Conservation (phyloP, 805 yeast species). For the Schizosaccharomyces osmophilus region DNA sequence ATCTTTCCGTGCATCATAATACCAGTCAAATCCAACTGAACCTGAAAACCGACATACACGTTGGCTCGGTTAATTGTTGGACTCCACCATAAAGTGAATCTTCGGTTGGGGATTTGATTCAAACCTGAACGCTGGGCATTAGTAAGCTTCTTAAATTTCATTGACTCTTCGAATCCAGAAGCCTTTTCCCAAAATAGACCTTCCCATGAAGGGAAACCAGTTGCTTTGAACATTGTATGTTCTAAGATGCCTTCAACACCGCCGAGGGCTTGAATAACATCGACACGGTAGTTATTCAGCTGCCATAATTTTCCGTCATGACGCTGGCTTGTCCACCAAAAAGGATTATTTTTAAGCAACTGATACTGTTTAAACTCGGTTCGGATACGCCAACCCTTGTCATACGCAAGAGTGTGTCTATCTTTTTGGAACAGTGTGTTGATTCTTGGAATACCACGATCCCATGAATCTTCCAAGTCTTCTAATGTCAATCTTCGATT, state of each 20-base stretch:
- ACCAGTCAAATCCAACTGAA: constrained; percentile 88
- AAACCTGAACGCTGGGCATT: constrained; percentile 95
- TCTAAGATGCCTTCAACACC: constrained; percentile 91
- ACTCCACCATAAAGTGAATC: constrained; percentile 98
- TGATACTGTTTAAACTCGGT: constrained; percentile 54
- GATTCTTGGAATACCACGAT: constrained; percentile 86
- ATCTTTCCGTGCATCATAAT: constrained; percentile 92
- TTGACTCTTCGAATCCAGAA: constrained; percentile 86
- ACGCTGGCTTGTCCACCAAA: constrained; percentile 86
- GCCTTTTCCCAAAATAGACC: constrained; percentile 97
- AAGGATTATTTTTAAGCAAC: constrained; percentile 53
- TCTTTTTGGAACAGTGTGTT: constrained; percentile 88
- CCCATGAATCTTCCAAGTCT: constrained; percentile 88
- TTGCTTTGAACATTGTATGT: constrained; percentile 83
- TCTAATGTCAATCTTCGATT: constrained; percentile 73
- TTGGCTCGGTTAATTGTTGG: constrained; percentile 96
- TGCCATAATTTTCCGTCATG: constrained; percentile 97
- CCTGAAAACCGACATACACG: constrained; percentile 90
- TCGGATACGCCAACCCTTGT: constrained; percentile 74
- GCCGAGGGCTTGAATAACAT: constrained; percentile 89
- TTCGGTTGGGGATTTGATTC: constrained; percentile 88
- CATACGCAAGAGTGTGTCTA: constrained; percentile 79
- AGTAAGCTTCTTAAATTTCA: constrained; percentile 81
- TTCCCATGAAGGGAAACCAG: constrained; percentile 97
- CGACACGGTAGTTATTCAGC: constrained; percentile 72